phyloP scores from a whole-genome alignment of 1,284 basidiomycete genomes.

The Neolentinus lepideus region DNA sequence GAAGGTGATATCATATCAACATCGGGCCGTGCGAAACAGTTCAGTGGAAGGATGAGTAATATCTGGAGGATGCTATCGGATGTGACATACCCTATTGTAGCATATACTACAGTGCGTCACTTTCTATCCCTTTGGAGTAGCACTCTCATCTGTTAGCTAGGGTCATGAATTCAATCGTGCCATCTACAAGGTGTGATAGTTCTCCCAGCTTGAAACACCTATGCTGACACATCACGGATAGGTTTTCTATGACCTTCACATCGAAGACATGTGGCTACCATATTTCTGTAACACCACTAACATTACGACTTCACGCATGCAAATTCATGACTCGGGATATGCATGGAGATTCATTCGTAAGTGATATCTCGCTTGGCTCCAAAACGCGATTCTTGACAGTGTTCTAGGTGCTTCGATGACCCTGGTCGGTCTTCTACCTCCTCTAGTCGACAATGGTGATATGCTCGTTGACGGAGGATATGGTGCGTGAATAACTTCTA shows the following conservation, averaged over 20 bases:
- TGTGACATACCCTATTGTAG: constrained; percentile 94
- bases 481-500: constrained; percentile 39
- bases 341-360: constrained; percentile 84
- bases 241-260: constrained; percentile 91
- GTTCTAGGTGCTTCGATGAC: constrained; percentile 90
- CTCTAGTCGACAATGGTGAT: constrained; percentile 90
- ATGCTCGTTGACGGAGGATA: constrained; percentile 96
- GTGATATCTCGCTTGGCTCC: constrained; percentile 17
- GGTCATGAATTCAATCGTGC: constrained; percentile 89
- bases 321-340: constrained; percentile 95
- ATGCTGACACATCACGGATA: constrained; percentile 17
- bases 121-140: constrained; percentile 14
- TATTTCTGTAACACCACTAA: constrained; percentile 99
- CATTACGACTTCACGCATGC: constrained; percentile 95
- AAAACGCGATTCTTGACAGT: neutral
- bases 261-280: constrained; percentile 99
- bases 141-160: constrained; percentile 27
- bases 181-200: constrained; percentile 61
- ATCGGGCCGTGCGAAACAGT: constrained; percentile 84
- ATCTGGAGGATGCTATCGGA: constrained; percentile 94
- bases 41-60: constrained; percentile 88
- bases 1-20: constrained; percentile 89
- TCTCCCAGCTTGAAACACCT: neutral
- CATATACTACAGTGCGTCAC: constrained; percentile 88
- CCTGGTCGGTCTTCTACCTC: constrained; percentile 90